These are phyloP conservation scores for Cylindrotheca fusiformis DNA, from an alignment of 108 stramenopile species.

Conservation along the genomic window DNA sequence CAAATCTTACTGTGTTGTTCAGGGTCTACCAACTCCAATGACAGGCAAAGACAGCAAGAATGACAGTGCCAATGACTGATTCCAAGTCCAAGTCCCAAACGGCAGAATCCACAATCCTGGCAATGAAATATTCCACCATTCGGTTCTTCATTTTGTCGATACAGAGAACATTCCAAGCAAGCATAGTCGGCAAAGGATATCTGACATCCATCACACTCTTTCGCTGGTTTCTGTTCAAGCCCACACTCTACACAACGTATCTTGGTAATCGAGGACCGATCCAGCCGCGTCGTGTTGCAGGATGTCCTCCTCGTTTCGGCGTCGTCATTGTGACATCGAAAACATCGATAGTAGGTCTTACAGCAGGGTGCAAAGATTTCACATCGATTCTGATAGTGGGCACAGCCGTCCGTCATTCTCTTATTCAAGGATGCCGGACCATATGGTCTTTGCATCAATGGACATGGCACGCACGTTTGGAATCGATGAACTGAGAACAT, in stretches of 20 bases:
- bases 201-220: not conserved
- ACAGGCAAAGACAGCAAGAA: not conserved
- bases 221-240: not conserved
- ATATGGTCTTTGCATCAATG: no score
- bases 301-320: no score
- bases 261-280: not conserved
- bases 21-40: not conserved
- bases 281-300: not conserved
- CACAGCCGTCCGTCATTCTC: not conserved
- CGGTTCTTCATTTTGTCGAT: not conserved
- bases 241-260: not conserved
- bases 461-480: no score
- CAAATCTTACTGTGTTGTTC: not conserved
- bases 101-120: not conserved
- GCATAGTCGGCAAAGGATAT: not conserved
- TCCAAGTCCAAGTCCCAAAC: not conserved
- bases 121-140: not conserved
- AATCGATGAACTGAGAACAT: no score
- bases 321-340: not conserved
- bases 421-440: no score
- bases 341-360: not conserved
- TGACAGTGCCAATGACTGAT: conserved; percentile 1
- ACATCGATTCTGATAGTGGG: not conserved
- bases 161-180: not conserved
- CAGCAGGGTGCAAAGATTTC: not conserved